Percentiles rank a stretch among this genome's conserved stretches.
Evolutionary conservation across 1,139 yeast species (phyloP).

Genomic region (Blastobotrys serpentis): DNA sequence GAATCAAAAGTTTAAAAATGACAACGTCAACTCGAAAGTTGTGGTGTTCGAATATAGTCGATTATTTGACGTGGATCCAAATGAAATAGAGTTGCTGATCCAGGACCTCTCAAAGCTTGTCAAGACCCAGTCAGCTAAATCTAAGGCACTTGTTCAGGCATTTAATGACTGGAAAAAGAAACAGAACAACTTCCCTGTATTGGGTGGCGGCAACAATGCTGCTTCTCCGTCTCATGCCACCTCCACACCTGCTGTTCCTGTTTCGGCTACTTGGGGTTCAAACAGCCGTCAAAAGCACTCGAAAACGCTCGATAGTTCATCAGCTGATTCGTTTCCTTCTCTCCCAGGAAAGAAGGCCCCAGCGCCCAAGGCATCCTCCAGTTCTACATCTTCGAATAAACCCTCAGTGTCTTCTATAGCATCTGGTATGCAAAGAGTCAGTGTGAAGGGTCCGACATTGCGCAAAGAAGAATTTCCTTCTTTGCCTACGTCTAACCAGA

Average conservation of each 20-base stretch:
- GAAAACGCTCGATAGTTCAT: conserved; percentile 9
- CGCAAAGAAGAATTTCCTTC: conserved; percentile 18
- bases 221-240: conserved; percentile 6
- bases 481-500: conserved; percentile 12
- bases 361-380: conserved; percentile 3
- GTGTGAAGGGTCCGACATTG: conserved; percentile 15
- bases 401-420: conserved; percentile 3
- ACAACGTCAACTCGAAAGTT: conserved; percentile 49
- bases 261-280: conserved; percentile 8
- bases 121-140: conserved; percentile 16
- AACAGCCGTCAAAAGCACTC: conserved; percentile 5
- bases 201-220: conserved; percentile 13
- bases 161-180: conserved; percentile 23
- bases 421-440: conserved; percentile 1
- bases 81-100: conserved; percentile 49
- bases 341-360: conserved; percentile 21
- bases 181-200: conserved; percentile 19
- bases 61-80: conserved; percentile 45
- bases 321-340: conserved; percentile 27
- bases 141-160: conserved; percentile 21
- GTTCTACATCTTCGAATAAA: background rate
- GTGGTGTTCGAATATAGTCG: conserved; percentile 51
- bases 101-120: conserved; percentile 46
- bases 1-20: conserved; percentile 51
- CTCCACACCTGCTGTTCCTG: conserved; percentile 10